These are phyloP conservation scores for Boletus vinaceobasis DNA, from an alignment of 768 basidiomycete species.

Conservation along the genomic window DNA sequence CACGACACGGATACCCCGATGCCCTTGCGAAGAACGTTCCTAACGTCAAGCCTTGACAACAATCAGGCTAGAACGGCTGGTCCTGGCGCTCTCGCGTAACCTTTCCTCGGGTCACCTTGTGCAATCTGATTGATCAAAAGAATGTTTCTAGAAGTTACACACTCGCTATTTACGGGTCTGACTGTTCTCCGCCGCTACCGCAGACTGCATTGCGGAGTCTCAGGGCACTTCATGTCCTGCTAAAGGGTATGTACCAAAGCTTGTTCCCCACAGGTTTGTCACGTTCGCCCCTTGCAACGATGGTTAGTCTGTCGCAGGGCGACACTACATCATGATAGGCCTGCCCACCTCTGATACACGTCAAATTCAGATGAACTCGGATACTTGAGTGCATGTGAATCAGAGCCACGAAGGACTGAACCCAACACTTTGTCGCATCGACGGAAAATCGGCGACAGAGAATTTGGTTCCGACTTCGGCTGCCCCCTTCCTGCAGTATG, in stretches of 20 bases:
- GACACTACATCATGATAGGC: not conserved
- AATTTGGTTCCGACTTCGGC: not conserved
- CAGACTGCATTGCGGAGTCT: not conserved
- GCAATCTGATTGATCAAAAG: not conserved
- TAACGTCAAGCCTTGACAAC: constrained; percentile 6
- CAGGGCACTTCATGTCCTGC: not conserved
- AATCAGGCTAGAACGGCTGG: not conserved
- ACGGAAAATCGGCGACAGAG: not conserved
- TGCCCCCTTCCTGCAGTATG: not conserved
- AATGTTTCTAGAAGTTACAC: not conserved
- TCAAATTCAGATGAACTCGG: not conserved
- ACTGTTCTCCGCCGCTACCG: not conserved
- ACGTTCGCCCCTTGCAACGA: not conserved
- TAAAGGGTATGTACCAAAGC: not conserved
- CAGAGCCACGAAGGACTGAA: not conserved
- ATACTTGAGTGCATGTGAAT: not conserved
- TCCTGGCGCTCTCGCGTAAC: not conserved
- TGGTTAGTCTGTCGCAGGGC: not conserved
- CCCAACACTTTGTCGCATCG: not conserved
- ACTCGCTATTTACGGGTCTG: not conserved
- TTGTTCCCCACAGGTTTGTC: not conserved
- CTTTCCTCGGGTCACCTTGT: not conserved
- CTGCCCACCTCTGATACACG: not conserved
- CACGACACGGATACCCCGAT: not conserved
- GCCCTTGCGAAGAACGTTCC: constrained; percentile 13